phyloP scores from a whole-genome alignment of 2,329 filamentous ascomycete species.

The Fonsecaea erecta region DNA sequence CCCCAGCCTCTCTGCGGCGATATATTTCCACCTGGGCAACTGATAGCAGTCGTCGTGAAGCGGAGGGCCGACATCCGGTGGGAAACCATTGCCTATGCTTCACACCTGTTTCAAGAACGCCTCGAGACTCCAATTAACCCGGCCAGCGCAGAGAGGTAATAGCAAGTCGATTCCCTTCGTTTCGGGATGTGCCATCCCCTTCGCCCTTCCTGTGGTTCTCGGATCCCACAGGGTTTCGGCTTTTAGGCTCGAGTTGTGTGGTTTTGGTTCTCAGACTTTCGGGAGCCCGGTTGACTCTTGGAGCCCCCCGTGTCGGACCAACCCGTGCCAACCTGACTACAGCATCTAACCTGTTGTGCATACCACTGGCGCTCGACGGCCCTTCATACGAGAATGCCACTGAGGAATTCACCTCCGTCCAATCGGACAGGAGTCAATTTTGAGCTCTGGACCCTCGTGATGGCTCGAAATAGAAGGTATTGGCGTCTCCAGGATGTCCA shows the following conservation, averaged over 20 bases:
- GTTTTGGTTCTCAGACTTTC: background rate
- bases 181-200: background rate
- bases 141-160: background rate
- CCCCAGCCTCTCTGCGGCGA: slow-evolving; percentile 11
- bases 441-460: background rate
- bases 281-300: too few species aligned
- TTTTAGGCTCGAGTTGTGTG: background rate
- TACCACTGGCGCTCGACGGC: background rate
- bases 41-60: background rate
- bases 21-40: slow-evolving; percentile 23
- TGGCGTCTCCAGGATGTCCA: background rate
- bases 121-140: background rate
- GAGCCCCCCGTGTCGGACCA: background rate
- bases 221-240: background rate
- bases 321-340: background rate
- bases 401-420: background rate
- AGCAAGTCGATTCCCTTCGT: background rate
- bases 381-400: background rate
- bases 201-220: background rate
- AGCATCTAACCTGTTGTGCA: background rate
- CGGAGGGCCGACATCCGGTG: background rate
- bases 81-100: background rate
- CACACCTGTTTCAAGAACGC: background rate
- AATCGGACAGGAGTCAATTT: background rate
- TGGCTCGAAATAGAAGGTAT: background rate